Evolutionary conservation across 768 basidiomycete species (phyloP).

Genomic region (Mycena vitilis): DNA sequence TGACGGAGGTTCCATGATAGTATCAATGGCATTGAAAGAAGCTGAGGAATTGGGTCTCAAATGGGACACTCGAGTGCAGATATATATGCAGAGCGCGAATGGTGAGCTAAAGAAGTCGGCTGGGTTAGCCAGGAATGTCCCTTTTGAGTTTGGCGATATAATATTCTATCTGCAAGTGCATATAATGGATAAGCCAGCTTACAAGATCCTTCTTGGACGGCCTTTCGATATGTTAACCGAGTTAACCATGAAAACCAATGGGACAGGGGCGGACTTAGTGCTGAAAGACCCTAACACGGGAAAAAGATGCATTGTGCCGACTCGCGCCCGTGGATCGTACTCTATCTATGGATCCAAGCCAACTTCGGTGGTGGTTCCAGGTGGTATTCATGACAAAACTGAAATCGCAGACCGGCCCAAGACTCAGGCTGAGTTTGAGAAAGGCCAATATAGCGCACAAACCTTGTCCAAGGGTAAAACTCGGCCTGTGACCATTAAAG

Average conservation of each 20-base stretch:
- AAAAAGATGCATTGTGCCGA: not conserved
- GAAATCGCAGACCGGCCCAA: too few species aligned
- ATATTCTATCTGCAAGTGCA: slow-evolving; percentile 34
- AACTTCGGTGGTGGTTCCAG: too few species aligned
- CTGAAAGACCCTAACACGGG: not conserved
- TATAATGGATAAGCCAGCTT: slow-evolving; percentile 1
- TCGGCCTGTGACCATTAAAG: not conserved
- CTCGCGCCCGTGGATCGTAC: not conserved
- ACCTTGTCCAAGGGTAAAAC: not conserved
- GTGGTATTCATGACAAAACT: too few species aligned
- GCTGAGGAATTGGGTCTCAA: not conserved
- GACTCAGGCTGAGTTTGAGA: too few species aligned
- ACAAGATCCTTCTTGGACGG: slow-evolving; percentile 2
- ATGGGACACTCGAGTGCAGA: slow-evolving; percentile 30
- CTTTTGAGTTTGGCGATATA: slow-evolving; percentile 27
- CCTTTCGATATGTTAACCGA: slow-evolving; percentile 40
- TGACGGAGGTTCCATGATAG: not conserved
- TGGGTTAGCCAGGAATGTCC: slow-evolving; percentile 27
- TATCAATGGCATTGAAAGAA: not conserved
- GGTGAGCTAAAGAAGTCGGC: slow-evolving; percentile 22
- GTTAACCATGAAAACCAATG: slow-evolving; percentile 34
- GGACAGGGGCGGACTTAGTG: not conserved
- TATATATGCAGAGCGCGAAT: slow-evolving; percentile 25
- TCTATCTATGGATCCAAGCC: not conserved
- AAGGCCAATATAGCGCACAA: too few species aligned